phyloP scores from a whole-genome alignment of 75 land plant genomes.

The Pinus albicaulis region DNA sequence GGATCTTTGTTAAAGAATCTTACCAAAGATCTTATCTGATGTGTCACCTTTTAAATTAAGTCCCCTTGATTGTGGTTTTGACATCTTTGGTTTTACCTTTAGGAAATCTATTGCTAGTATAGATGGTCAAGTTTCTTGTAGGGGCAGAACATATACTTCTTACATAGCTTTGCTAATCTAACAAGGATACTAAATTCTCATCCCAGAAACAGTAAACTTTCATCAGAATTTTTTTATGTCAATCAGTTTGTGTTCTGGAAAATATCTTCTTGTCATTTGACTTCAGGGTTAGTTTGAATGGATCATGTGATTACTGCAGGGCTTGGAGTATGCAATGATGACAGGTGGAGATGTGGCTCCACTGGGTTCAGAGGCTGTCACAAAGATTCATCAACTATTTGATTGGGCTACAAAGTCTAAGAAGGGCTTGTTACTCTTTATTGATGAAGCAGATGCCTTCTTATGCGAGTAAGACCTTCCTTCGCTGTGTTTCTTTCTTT shows the following conservation, averaged over 20 bases:
- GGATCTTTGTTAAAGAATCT: neutral
- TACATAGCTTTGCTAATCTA: too few relatives aligned
- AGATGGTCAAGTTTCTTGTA: too few relatives aligned
- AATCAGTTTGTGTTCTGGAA: too few relatives aligned
- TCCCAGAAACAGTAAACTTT: too few relatives aligned
- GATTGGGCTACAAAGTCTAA: slow-evolving; percentile 89
- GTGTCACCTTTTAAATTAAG: neutral
- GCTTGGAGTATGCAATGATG: slow-evolving; percentile 99
- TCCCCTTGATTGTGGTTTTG: neutral
- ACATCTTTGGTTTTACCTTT: neutral
- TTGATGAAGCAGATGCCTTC: slow-evolving; percentile 99
- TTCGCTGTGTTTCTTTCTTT: neutral
- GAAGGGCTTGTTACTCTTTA: slow-evolving; percentile 90
- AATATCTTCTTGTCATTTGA: neutral
- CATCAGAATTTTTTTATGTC: too few relatives aligned
- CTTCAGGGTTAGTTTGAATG: neutral
- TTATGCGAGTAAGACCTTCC: slow-evolving; percentile 84
- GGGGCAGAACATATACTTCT: too few relatives aligned
- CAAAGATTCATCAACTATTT: slow-evolving; percentile 94
- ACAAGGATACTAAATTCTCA: too few relatives aligned
- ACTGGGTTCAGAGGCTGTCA: slow-evolving; percentile 90
- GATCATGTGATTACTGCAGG: slow-evolving; percentile 42
- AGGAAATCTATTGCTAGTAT: too few relatives aligned
- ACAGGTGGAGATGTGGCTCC: slow-evolving; percentile 99
- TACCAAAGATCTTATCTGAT: neutral